These are phyloP conservation scores for Mollisiaceae sp. DNA, from an alignment of 2,329 filamentous ascomycete genomes.

Conservation along the genomic window DNA sequence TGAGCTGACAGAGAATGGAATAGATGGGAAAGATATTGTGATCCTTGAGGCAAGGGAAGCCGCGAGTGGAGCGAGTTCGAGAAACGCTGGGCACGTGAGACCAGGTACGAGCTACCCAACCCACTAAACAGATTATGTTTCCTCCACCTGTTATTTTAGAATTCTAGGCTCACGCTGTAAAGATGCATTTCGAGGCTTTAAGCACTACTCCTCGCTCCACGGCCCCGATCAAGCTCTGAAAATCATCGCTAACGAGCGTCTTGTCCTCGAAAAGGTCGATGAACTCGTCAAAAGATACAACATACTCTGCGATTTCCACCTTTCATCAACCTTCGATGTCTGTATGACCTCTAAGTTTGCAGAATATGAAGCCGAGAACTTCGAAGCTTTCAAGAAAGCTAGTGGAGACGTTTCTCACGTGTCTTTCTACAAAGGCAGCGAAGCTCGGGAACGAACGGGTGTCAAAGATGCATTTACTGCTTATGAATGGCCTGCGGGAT, in stretches of 20 bases:
- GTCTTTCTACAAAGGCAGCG: constrained; percentile 46
- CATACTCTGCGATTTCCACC: constrained; percentile 52
- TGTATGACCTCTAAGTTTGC: constrained; percentile 54
- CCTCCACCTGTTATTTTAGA: neutral
- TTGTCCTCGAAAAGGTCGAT: constrained; percentile 47
- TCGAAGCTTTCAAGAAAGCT: constrained; percentile 47
- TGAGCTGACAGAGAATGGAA: constrained; percentile 30
- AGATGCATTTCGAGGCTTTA: constrained; percentile 55
- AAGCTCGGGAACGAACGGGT: constrained; percentile 46
- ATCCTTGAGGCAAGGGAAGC: constrained; percentile 43
- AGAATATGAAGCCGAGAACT: constrained; percentile 48
- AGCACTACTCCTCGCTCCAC: constrained; percentile 49
- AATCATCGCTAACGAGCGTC: constrained; percentile 51
- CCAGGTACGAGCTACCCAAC: constrained; percentile 26
- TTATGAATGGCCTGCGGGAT: constrained; percentile 57
- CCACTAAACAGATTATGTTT: neutral
- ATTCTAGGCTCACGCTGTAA: neutral
- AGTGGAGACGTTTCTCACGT: constrained; percentile 52
- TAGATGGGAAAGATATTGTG: constrained; percentile 34
- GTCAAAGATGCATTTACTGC: constrained; percentile 48
- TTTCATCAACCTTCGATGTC: constrained; percentile 53
- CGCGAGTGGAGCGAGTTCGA: constrained; percentile 42
- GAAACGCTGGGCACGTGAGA: constrained; percentile 44
- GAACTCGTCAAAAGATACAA: constrained; percentile 49
- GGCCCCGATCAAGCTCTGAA: constrained; percentile 51